Percentiles rank a stretch among this genome's conserved stretches.
Conservation (phyloP, 2,329 filamentous ascomycete species). For the Tolypocladium guangdongense region DNA sequence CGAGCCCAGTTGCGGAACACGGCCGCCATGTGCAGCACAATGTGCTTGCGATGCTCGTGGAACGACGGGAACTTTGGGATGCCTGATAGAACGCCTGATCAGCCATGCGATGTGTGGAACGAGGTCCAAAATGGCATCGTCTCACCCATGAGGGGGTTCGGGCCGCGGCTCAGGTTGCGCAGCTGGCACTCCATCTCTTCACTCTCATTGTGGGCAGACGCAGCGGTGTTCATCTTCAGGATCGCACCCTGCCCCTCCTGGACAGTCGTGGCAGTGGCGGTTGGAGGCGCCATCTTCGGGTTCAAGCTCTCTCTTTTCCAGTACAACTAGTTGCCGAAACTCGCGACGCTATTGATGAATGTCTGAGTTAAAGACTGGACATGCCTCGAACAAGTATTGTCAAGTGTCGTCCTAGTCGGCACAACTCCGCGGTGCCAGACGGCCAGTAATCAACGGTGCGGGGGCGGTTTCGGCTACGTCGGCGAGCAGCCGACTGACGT, state of each 20-base stretch:
- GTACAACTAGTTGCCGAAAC: background rate
- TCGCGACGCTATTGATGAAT: background rate
- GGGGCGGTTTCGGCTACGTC: background rate
- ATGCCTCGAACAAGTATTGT: background rate
- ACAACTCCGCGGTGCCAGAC: background rate
- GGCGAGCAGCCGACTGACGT: background rate
- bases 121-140: too few species aligned
- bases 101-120: background rate
- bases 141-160: slow-evolving; percentile 12
- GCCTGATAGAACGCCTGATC: slow-evolving; percentile 12
- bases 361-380: background rate
- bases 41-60: slow-evolving; percentile 45
- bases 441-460: too few species aligned
- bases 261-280: slow-evolving; percentile 2
- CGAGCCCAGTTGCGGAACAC: slow-evolving; percentile 32
- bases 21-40: slow-evolving; percentile 54
- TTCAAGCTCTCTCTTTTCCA: background rate
- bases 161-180: slow-evolving; percentile 10
- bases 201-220: background rate
- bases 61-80: slow-evolving; percentile 31
- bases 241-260: background rate
- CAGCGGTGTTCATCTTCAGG: slow-evolving; percentile 2
- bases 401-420: background rate
- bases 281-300: slow-evolving; percentile 5
- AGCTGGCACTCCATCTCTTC: slow-evolving; percentile 9